Evolutionary conservation across 805 yeast species (phyloP), one percentile per base, ranked within the genome.

Genomic region (Candida wancherniae): DNA sequence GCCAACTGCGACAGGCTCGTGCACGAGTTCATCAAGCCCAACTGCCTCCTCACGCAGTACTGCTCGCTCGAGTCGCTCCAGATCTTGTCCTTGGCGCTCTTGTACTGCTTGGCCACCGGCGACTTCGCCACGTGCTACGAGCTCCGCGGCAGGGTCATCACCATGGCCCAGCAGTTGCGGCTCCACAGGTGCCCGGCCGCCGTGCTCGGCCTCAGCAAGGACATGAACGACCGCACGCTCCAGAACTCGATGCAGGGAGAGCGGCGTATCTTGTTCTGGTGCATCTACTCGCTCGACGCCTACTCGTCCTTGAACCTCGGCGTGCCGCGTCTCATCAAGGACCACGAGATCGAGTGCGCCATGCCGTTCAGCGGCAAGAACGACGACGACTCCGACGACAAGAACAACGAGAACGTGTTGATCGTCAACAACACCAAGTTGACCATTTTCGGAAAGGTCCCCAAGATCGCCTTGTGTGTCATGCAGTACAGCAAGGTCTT

Each of bases 161-260:
- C 86, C 16, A 82, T 84, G 88, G 80, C 88, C 4, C 94, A 84
- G 47, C 92, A 86, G 45, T 61, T 87, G 31, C 73, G 96, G 45
- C 63, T 87, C 26, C 94, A 86, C 52, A 68, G 94, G 44, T 82
- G 94, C 55, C 95, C 94, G 7, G 77, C 88, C 4, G 90, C 90
- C 0, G 87, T 84, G 4, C 59, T 81, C 29, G 90, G 90, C 1
- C 69, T 81, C 2, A 72, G 73, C 19, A 54, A 53, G 7, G 48
- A 43, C 15, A 31, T 21, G 22, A 52, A 47, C 18, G 53, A 49
- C 25, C 53, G 53, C 10, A 47, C 57, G 18, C 73, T 82, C 26
- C 71, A 78, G 15, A 73, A 70, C 42, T 67, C 76, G 37, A 88
- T 81, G 61, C 92, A 82, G 55, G 87, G 88, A 40, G 85, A 84